Evolutionary conservation across 305 asterid genomes (phyloP).

Genomic region (Salvia sclarea): DNA sequence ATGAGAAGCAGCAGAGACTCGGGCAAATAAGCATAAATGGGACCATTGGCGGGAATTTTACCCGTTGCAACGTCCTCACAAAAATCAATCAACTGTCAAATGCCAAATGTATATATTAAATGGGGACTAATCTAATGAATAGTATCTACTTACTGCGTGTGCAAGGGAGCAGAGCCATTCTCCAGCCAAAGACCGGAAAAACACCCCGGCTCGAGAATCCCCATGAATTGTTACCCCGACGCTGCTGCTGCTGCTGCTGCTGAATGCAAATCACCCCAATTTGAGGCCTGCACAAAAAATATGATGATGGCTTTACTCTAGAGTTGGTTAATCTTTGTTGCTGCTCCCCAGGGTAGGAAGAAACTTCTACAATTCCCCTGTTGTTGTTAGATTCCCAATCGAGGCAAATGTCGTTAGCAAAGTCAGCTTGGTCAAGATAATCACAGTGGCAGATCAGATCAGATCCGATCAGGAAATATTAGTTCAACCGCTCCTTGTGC

Average conservation of each 20-base stretch:
- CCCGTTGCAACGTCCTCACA: slow-evolving; percentile 36
- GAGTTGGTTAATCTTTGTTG: slow-evolving; percentile 44
- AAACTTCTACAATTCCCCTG: slow-evolving; percentile 44
- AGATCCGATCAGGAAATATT: slow-evolving; percentile 28
- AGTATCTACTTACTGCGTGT: slow-evolving; percentile 40
- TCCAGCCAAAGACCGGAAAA: slow-evolving; percentile 61
- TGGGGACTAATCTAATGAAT: slow-evolving; percentile 33
- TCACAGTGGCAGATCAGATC: slow-evolving; percentile 35
- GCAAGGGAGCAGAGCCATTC: slow-evolving; percentile 52
- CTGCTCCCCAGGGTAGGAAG: slow-evolving; percentile 48
- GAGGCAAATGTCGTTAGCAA: slow-evolving; percentile 52
- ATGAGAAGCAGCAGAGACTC: slow-evolving; percentile 59
- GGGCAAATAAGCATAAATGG: slow-evolving; percentile 37
- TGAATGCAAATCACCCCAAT: slow-evolving; percentile 56
- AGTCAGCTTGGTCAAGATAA: slow-evolving; percentile 46
- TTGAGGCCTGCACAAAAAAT: slow-evolving; percentile 76
- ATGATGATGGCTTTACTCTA: slow-evolving; percentile 43
- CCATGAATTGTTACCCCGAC: slow-evolving; percentile 45
- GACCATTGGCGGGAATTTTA: slow-evolving; percentile 30
- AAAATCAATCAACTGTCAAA: slow-evolving; percentile 46
- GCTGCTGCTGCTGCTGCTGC: too few species aligned
- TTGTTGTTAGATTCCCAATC: slow-evolving; percentile 62
- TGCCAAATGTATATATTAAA: slow-evolving; percentile 49
- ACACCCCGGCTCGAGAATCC: slow-evolving; percentile 61
- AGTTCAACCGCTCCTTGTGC: slow-evolving; percentile 46